Evolutionary conservation across 805 yeast species (phyloP).

Genomic region (Blastobotrys terrestris): DNA sequence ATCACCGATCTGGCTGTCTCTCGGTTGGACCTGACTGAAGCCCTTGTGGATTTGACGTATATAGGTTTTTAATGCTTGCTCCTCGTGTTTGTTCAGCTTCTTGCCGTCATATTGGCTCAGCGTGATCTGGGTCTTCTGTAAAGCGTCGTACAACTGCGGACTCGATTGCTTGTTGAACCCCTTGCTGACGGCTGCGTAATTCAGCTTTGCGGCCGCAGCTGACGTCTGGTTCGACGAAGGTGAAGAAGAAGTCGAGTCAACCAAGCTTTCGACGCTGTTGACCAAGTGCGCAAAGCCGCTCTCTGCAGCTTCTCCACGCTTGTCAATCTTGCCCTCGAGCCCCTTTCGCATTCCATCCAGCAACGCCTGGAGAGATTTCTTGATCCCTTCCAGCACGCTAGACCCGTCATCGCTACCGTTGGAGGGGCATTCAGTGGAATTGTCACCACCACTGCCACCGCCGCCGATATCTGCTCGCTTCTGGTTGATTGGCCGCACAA

Average conservation of each 20-base stretch:
- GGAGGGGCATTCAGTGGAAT: background rate
- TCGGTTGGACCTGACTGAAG: background rate
- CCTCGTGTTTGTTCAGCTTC: background rate
- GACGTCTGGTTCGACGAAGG: background rate
- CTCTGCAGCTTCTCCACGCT: background rate
- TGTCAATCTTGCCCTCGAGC: background rate
- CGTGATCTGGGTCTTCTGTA: background rate
- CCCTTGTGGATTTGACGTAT: background rate
- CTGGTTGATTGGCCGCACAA: background rate
- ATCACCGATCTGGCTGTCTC: background rate
- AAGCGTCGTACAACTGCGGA: constrained; percentile 25
- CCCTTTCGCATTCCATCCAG: background rate
- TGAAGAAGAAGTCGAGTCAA: background rate
- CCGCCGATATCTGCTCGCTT: background rate
- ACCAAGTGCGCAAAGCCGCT: background rate
- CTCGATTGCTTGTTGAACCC: constrained; percentile 66
- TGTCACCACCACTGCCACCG: background rate
- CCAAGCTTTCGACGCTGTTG: background rate
- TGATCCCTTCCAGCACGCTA: background rate
- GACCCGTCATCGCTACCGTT: background rate
- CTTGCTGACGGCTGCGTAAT: constrained; percentile 54
- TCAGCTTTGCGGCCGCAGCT: background rate
- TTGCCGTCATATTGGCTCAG: background rate
- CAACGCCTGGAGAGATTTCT: background rate
- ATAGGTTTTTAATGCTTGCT: background rate